Base-by-base conservation (phyloP, 1,284 basidiomycete species). In the Vanrija pseudolonga region DNA sequence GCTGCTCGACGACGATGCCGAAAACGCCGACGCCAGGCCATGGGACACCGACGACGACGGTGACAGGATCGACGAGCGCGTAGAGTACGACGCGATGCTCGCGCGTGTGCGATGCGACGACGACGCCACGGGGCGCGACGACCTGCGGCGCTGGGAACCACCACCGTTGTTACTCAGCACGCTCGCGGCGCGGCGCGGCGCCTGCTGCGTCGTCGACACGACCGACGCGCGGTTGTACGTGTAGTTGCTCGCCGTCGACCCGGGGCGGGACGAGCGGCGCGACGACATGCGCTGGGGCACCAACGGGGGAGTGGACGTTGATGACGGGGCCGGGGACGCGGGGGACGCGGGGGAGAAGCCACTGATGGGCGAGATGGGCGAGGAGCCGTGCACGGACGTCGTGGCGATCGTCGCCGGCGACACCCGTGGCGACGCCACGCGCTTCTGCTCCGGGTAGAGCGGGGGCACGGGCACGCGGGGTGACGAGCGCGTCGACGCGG, bases 21-120 rank as follows among this genome's bases (percentile, higher is more conserved):
- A 48, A 12, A 28, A 15, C 3, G 47, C 37, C 20, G 18, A 22
- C 4, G 18, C 18, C n/a, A 19, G 22, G 5, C n/a, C n/a, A n/a
- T n/a, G n/a, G n/a, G n/a, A n/a, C n/a, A n/a, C n/a, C 19, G 42
- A 17, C 26, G 44, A 18, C 44, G 44, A 15, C 15, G 44, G 50
- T 15, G 44, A 46, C n/a, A 45, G 15, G 4, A 22, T 14, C 38
- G 46, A 47, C 20, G 32, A 11, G 15, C 46, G 18, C 14, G 53
- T 55, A 39, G 53, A 55, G 20, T 50, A 47, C 7, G 53, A 55
- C 9, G 54, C 54, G 23, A 56, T 56, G 12, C 50, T 51, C 8
- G 49, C 45, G n/a, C 54, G 45, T 2, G 54, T 56, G 50, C 54
- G 45, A 20, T 40, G 19, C 11, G 40, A 32, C 15, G 42, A 45